A percentile compares a stretch with the other conserved stretches of the same genome.
These are phyloP conservation scores for Phascolomyces articulosus DNA, from an alignment of 371 early-diverging fungal species.

Conservation along the genomic window DNA sequence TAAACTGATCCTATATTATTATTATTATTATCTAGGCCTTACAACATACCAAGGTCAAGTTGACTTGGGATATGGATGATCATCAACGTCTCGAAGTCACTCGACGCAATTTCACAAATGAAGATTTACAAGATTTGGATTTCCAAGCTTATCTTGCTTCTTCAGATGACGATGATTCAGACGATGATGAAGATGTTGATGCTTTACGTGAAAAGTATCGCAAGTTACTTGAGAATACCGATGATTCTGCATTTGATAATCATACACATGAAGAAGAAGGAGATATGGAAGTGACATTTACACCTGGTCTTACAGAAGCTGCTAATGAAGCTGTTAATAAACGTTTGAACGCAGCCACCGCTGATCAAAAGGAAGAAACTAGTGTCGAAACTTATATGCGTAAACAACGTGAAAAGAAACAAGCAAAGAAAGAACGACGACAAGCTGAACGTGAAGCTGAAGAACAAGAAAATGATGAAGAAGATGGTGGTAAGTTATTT, in stretches of 20 bases:
- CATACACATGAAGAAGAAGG: conserved; percentile 58
- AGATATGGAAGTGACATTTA: conserved; percentile 96
- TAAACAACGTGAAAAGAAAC: conserved; percentile 81
- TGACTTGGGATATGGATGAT: conserved; percentile 98
- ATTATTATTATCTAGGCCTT: conserved; percentile 61
- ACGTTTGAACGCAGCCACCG: conserved; percentile 42
- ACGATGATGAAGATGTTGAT: conserved; percentile 53
- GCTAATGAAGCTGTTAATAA: conserved; percentile 62
- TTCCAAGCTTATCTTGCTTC: conserved; percentile 91
- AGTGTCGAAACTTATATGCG: conserved; percentile 83
- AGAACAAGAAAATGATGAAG: conserved; percentile 37
- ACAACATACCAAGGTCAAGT: conserved; percentile 89
- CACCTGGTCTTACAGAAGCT: conserved; percentile 86
- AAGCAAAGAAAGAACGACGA: conserved; percentile 60
- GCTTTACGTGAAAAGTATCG: conserved; percentile 66
- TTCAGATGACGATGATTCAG: conserved; percentile 63
- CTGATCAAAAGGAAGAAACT: conserved; percentile 69
- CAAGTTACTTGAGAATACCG: conserved; percentile 55
- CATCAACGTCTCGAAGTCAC: conserved; percentile 81
- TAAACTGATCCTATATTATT: not conserved
- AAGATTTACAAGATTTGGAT: conserved; percentile 91
- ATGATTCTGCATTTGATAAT: conserved; percentile 37
- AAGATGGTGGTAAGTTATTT: no score
- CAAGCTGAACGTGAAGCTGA: conserved; percentile 35
- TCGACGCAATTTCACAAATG: conserved; percentile 81